Evolutionary conservation across 2,329 filamentous ascomycete species (phyloP).

Genomic region (Hypoxylon sp.): DNA sequence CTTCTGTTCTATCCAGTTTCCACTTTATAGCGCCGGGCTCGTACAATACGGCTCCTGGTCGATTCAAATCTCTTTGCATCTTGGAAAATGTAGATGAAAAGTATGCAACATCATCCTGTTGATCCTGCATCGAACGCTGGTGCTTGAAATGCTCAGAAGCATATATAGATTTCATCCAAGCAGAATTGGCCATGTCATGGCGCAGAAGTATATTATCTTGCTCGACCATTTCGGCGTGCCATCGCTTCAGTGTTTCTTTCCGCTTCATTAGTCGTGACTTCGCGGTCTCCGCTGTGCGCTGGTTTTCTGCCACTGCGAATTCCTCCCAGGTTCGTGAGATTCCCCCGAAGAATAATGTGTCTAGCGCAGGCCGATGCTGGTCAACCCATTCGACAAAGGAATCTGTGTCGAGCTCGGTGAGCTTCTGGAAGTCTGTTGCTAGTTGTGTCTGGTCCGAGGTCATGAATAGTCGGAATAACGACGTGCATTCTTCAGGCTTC

Average conservation of each 20-base stretch:
- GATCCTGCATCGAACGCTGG: conserved; percentile 88
- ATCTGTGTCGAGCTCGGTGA: conserved; percentile 90
- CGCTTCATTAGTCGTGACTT: conserved; percentile 77
- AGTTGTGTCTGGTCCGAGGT: conserved; percentile 77
- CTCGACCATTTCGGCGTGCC: conserved; percentile 76
- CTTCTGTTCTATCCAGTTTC: conserved; percentile 96
- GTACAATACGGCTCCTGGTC: conserved; percentile 84
- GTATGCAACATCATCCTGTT: conserved; percentile 88
- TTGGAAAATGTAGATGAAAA: conserved; percentile 80
- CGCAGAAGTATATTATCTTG: conserved; percentile 78
- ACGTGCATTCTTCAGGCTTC: conserved; percentile 84
- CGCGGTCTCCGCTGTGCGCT: conserved; percentile 79
- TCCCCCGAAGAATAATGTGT: conserved; percentile 83
- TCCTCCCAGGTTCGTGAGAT: conserved; percentile 88
- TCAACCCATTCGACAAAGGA: conserved; percentile 91
- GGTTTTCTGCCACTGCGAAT: conserved; percentile 86
- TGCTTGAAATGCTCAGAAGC: conserved; percentile 92
- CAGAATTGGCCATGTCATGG: conserved; percentile 87
- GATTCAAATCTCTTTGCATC: conserved; percentile 80
- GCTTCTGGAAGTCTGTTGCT: conserved; percentile 80
- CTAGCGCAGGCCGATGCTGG: conserved; percentile 80
- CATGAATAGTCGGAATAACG: conserved; percentile 78
- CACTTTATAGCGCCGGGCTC: conserved; percentile 76
- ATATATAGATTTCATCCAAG: conserved; percentile 97
- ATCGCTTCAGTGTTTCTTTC: conserved; percentile 83